Evolutionary conservation across 495 filamentous ascomycete genomes (phyloP).

Genomic region (Cladorrhinum samala): DNA sequence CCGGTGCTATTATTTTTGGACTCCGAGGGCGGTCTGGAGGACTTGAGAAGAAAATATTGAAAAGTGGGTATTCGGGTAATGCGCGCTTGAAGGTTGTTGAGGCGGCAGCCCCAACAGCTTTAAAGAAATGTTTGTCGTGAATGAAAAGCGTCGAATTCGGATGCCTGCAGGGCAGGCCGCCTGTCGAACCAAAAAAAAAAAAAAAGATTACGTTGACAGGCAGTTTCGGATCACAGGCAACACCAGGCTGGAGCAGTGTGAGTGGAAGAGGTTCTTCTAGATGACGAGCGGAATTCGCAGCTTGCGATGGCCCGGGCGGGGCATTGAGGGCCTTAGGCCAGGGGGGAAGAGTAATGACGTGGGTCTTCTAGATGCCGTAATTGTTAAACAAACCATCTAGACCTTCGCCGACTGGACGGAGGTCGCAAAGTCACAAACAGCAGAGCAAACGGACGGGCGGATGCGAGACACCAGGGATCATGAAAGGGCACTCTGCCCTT

Average conservation of each 20-base stretch:
- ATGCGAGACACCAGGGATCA: too few relatives aligned
- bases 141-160: not conserved
- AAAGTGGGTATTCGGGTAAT: not conserved
- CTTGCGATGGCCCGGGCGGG: constrained; percentile 6
- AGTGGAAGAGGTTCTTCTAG: not conserved
- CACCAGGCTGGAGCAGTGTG: not conserved
- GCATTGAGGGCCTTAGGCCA: not conserved
- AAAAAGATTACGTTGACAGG: constrained; percentile 9
- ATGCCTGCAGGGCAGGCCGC: not conserved
- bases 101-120: not conserved
- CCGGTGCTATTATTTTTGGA: too few relatives aligned
- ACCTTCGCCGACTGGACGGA: too few relatives aligned
- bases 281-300: constrained; percentile 8
- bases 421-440: too few relatives aligned
- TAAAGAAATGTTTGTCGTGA: not conserved
- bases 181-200: too few relatives aligned
- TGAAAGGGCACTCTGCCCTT: too few relatives aligned
- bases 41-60: constrained; percentile 5
- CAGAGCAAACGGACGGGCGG: too few relatives aligned
- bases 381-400: not conserved
- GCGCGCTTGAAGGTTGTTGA: not conserved
- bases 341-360: constrained; percentile 13
- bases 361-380: constrained; percentile 2
- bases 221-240: constrained; percentile 2
- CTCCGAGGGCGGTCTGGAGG: not conserved